Percentiles rank a stretch among this genome's conserved stretches.
These are phyloP conservation scores for Thoreauomyces humboldtii DNA, from an alignment of 192 early-diverging fungal genomes.

Conservation along the genomic window DNA sequence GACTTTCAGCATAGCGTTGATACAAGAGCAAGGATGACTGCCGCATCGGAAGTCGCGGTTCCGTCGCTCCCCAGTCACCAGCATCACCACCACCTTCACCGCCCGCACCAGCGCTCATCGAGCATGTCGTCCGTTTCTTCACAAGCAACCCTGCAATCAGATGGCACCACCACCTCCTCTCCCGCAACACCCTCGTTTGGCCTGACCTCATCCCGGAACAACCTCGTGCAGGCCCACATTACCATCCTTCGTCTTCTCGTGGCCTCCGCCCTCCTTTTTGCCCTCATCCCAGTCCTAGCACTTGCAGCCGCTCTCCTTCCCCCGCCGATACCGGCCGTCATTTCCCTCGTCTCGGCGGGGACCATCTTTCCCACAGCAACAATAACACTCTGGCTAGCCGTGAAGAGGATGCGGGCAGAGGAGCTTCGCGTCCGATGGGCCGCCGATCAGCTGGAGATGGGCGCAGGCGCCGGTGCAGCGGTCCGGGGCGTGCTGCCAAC, in stretches of 20 bases:
- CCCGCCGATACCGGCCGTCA: slow-evolving; percentile 6
- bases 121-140: too few relatives aligned
- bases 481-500: not conserved
- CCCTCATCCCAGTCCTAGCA: slow-evolving; percentile 16
- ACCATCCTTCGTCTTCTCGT: slow-evolving; percentile 25
- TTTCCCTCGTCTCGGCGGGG: not conserved
- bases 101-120: too few relatives aligned
- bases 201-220: too few relatives aligned
- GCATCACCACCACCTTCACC: too few relatives aligned
- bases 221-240: slow-evolving; percentile 14
- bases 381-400: slow-evolving; percentile 1
- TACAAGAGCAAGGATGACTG: too few relatives aligned
- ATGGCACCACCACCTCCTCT: too few relatives aligned
- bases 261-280: slow-evolving; percentile 18
- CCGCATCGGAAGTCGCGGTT: too few relatives aligned
- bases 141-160: too few relatives aligned
- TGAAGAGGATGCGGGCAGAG: slow-evolving; percentile 12
- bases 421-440: slow-evolving; percentile 11
- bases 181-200: too few relatives aligned
- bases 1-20: too few relatives aligned
- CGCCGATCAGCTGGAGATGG: slow-evolving; percentile 21
- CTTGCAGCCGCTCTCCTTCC: slow-evolving; percentile 9
- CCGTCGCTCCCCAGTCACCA: too few relatives aligned
- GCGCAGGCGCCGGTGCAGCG: not conserved
- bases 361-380: slow-evolving; percentile 8